Evolutionary conservation across 1,284 basidiomycete species (phyloP).

Genomic region (Inonotus obliquus): DNA sequence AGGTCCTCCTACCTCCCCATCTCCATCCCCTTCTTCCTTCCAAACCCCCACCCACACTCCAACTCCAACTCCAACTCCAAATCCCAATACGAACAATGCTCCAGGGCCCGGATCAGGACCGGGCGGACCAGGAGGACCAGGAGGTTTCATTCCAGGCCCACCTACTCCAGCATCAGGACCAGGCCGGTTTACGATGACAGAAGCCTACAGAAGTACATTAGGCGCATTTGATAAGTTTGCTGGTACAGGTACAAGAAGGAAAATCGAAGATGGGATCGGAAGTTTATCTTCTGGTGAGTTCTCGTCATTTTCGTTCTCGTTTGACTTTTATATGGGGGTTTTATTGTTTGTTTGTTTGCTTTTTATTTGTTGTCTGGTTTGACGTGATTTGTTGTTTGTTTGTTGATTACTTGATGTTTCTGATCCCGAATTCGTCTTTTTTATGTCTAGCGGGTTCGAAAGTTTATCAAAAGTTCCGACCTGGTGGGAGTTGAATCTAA

Average conservation of each 20-base stretch:
- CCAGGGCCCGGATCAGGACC: too few species aligned
- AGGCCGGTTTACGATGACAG: not conserved
- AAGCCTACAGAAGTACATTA: constrained; percentile 32
- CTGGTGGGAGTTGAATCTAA: too few species aligned
- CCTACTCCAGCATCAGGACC: too few species aligned
- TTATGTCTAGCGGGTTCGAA: not conserved
- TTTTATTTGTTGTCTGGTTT: too few species aligned
- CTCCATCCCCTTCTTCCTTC: not conserved
- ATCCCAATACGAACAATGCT: not conserved
- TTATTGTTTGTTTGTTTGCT: not conserved
- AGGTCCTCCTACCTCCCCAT: not conserved
- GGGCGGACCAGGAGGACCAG: too few species aligned
- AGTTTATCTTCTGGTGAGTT: not conserved
- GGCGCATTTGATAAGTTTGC: constrained; percentile 41
- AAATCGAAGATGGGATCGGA: constrained; percentile 31
- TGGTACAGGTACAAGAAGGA: constrained; percentile 38
- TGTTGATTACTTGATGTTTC: too few species aligned
- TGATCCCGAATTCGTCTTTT: too few species aligned
- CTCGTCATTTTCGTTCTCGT: not conserved
- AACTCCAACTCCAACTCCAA: not conserved
- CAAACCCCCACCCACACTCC: not conserved
- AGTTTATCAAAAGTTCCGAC: constrained; percentile 5
- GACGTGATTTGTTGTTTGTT: too few species aligned
- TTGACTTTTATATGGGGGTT: not conserved
- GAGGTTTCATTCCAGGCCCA: constrained; percentile 11